Base-by-base conservation (phyloP, 169 alveolate genomes). In the Plasmodium billcollinsi region DNA sequence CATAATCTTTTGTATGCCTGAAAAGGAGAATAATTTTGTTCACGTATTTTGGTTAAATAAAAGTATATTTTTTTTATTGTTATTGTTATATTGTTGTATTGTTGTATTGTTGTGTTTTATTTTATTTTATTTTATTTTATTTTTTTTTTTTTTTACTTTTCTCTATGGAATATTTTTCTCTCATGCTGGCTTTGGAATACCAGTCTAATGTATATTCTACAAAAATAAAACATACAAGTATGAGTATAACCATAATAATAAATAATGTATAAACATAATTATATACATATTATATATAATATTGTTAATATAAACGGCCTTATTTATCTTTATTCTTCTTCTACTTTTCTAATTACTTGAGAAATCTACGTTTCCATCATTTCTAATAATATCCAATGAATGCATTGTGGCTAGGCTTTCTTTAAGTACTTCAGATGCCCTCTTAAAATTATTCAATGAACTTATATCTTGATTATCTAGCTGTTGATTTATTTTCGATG, bases 391-490 rank as follows among this genome's bases (percentile, higher is more conserved):
- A 20, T 76, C 89, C 2, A 76, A 59, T 2, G 89, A 24, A 12
- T 76, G 75, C 89, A 76, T 76, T 11, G 89, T 63, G 9, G 73
- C 89, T 12, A 76, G 21, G n/a, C 71, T 26, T n/a, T 76, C 89
- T 43, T 63, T 76, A 26, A 76, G 66, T 49, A 76, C 7, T 24
- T 18, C 33, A 0, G 89, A 63, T 3, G 69, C 66, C 0, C 76
- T 7, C 2, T 9, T 24, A 20, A 24, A 63, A 2, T 21, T 47
- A 2, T 43, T 29, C 15, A 76, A 8, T 1, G 76, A 50, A 1
- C 2, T 63, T 14, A 47, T 3, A 0, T 76, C 59, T 24, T 76
- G 49, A 9, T 12, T 63, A 8, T 58, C 70, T 18, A 76, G 18
- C 20, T 63, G 76, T 20, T 26, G 4, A 3, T 54, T 76, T 26